Evolutionary conservation across 2,329 filamentous ascomycete species (phyloP).

Genomic region (Dactylellina drechsleri): DNA sequence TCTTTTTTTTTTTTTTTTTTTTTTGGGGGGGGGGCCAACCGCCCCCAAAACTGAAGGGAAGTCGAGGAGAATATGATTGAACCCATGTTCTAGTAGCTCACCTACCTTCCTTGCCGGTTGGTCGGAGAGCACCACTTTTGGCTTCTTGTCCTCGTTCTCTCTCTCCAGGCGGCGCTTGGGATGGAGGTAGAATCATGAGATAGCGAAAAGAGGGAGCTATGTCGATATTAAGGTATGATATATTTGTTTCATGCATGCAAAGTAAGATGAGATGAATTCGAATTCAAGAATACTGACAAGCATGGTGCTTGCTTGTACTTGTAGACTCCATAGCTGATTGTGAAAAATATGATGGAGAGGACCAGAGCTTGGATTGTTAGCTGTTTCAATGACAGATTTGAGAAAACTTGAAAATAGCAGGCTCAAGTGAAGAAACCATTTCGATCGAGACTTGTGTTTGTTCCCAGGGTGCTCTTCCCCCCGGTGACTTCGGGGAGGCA

Average conservation of each 20-base stretch:
- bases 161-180: not conserved
- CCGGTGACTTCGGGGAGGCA: not conserved
- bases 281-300: not conserved
- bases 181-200: not conserved
- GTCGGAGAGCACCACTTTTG: slow-evolving; percentile 30
- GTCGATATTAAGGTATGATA: not conserved
- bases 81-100: slow-evolving; percentile 40
- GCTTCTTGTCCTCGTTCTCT: not conserved
- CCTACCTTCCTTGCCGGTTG: slow-evolving; percentile 35
- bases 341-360: too few relatives aligned
- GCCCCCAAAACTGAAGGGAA: too few relatives aligned
- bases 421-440: slow-evolving; percentile 31
- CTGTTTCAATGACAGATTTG: not conserved
- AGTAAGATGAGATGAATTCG: slow-evolving; percentile 41
- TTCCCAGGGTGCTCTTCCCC: not conserved
- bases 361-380: too few relatives aligned
- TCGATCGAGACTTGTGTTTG: not conserved
- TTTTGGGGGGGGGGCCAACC: too few relatives aligned
- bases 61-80: not conserved
- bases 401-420: slow-evolving; percentile 34
- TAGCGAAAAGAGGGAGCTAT: not conserved
- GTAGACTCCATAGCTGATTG: too few relatives aligned
- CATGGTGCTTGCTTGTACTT: too few relatives aligned
- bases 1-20: not conserved
- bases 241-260: slow-evolving; percentile 30